These are phyloP conservation scores for Naegleria gruberi DNA, from an alignment of 208 protist species.

Conservation along the genomic window DNA sequence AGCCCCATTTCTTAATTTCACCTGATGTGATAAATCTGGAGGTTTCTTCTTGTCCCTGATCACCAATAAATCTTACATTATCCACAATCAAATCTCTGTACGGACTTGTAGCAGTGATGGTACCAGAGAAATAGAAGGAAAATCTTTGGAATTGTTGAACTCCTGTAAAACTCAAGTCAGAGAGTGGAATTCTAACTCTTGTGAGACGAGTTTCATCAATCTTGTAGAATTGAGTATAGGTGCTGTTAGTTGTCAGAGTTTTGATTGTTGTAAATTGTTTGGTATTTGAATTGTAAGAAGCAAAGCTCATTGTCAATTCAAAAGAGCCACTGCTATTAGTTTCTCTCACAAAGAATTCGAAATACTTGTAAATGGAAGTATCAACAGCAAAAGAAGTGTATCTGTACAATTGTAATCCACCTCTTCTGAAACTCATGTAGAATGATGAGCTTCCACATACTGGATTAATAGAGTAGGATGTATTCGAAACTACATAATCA, in stretches of 20 bases:
- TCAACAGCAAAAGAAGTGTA: neutral
- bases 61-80: neutral
- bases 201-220: neutral
- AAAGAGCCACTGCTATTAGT: neutral
- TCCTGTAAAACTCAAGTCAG: neutral
- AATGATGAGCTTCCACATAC: neutral
- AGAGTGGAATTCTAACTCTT: neutral
- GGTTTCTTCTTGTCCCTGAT: neutral
- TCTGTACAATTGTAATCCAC: neutral
- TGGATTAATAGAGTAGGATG: neutral
- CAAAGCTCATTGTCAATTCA: neutral
- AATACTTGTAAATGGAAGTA: neutral
- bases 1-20: no score
- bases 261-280: neutral
- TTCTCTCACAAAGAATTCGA: neutral
- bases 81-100: neutral
- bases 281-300: neutral
- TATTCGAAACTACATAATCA: neutral
- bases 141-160: neutral
- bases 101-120: neutral
- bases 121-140: neutral
- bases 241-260: neutral
- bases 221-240: neutral
- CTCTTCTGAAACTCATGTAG: neutral
- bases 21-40: no score